These are phyloP conservation scores for Apiospora koreana DNA, from an alignment of 2,329 filamentous ascomycete genomes.

Conservation along the genomic window DNA sequence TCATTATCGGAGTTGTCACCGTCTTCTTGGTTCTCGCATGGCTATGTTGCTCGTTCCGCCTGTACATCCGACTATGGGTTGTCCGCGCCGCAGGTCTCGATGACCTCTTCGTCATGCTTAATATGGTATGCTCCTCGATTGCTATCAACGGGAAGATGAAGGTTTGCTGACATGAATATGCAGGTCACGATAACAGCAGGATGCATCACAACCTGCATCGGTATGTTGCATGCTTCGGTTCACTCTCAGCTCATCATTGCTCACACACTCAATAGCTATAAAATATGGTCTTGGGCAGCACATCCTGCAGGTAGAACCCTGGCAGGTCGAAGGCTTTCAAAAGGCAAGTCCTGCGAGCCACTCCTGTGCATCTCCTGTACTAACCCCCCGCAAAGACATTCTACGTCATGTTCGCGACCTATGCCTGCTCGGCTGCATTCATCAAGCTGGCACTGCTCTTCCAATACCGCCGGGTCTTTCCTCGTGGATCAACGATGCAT, in stretches of 20 bases:
- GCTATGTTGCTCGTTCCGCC: background rate
- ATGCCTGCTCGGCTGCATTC: slow-evolving; percentile 24
- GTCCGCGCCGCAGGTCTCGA: slow-evolving; percentile 6
- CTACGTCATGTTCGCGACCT: slow-evolving; percentile 26
- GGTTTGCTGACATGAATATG: background rate
- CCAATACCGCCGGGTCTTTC: slow-evolving; percentile 29
- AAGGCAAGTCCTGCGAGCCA: slow-evolving; percentile 15
- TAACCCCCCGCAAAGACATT: slow-evolving; percentile 19
- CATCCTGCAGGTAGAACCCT: slow-evolving; percentile 17
- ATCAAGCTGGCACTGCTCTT: slow-evolving; percentile 30
- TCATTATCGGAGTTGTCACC: background rate
- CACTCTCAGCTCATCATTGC: background rate
- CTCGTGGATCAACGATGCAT: slow-evolving; percentile 20
- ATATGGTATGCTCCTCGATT: background rate
- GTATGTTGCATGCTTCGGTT: background rate
- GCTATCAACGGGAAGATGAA: background rate
- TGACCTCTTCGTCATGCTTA: slow-evolving; percentile 8
- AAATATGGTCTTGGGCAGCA: slow-evolving; percentile 22
- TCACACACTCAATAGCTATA: slow-evolving; percentile 16
- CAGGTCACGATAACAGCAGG: slow-evolving; percentile 26
- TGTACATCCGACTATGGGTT: slow-evolving; percentile 9
- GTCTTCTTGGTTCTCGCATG: slow-evolving; percentile 10
- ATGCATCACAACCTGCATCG: slow-evolving; percentile 23
- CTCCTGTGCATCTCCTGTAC: background rate
- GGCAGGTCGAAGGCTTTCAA: slow-evolving; percentile 18